phyloP scores from a whole-genome alignment of 345 rosid species.

The Acer saccharum region DNA sequence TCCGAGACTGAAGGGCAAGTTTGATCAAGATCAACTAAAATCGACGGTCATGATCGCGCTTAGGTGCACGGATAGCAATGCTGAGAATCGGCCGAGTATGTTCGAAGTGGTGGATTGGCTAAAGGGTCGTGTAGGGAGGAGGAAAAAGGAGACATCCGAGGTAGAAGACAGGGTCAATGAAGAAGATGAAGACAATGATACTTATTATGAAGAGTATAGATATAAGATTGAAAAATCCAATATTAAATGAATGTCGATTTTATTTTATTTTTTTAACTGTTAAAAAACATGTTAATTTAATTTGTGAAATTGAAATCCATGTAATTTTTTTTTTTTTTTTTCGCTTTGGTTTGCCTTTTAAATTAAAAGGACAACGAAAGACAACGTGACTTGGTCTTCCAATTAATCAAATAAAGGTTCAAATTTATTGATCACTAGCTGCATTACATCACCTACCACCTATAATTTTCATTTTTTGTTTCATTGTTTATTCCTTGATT shows the following conservation, averaged over 20 bases:
- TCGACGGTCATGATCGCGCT: constrained; percentile 38
- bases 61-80: constrained; percentile 49
- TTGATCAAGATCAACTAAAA: constrained; percentile 40
- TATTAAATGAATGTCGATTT: constrained; percentile 11
- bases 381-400: not conserved
- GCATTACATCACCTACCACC: too few species aligned
- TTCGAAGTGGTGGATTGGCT: constrained; percentile 60
- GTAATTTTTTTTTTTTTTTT: too few species aligned
- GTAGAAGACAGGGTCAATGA: constrained; percentile 16
- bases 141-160: constrained; percentile 27
- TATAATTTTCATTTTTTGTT: not conserved
- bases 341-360: not conserved
- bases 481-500: not conserved
- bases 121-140: constrained; percentile 31
- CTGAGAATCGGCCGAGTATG: constrained; percentile 60
- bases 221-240: constrained; percentile 17
- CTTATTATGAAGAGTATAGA: constrained; percentile 24
- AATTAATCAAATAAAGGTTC: not conserved
- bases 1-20: constrained; percentile 50
- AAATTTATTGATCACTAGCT: too few species aligned
- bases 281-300: not conserved
- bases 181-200: constrained; percentile 17
- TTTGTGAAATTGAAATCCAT: not conserved
- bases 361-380: not conserved
- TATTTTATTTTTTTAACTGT: constrained; percentile 4